phyloP scores from a whole-genome alignment of 2,329 filamentous ascomycete species.

The Alternaria dauci region DNA sequence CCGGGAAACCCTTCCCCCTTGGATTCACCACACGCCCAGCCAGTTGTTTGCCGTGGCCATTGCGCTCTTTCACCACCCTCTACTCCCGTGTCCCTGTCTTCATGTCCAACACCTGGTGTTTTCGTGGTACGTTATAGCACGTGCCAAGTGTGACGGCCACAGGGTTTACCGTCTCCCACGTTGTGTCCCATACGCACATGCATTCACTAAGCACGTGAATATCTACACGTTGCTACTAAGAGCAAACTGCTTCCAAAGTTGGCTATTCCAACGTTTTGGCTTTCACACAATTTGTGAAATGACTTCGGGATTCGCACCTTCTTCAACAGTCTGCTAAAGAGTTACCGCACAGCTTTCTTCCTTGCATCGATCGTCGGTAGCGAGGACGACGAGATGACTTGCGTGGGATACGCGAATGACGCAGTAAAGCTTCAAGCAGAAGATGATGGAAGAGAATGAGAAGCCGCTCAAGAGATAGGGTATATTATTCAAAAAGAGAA shows the following conservation, averaged over 20 bases:
- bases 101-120: neutral
- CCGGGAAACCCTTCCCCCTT: conserved; percentile 25
- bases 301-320: neutral
- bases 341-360: no score
- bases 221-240: neutral
- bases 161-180: neutral
- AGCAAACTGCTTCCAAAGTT: neutral
- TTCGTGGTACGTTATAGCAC: neutral
- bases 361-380: neutral
- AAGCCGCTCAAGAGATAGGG: no score
- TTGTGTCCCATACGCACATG: neutral
- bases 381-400: neutral
- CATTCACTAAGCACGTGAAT: neutral
- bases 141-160: neutral
- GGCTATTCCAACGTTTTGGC: neutral
- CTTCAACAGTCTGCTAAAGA: no score
- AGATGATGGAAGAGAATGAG: no score
- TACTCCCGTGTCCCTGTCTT: neutral
- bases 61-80: neutral
- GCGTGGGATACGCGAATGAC: neutral
- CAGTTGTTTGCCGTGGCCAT: neutral
- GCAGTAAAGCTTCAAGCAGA: no score
- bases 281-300: neutral
- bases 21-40: conserved; percentile 5
- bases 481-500: neutral